Evolutionary conservation across 2,329 filamentous ascomycete species (phyloP).

Genomic region (Sporothrix curviconia): DNA sequence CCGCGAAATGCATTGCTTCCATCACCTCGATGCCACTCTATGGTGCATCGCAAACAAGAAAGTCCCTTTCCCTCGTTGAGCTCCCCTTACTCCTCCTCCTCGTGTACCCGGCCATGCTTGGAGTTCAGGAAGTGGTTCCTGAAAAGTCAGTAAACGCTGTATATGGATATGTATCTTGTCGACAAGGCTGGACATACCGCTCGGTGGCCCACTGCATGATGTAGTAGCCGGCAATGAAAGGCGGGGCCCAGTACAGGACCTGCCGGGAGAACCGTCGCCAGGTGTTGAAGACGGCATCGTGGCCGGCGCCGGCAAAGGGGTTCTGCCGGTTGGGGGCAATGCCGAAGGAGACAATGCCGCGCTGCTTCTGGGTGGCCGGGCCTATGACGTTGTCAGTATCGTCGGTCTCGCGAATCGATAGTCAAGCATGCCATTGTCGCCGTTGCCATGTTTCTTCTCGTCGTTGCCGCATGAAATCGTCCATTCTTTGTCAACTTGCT

Average conservation of each 20-base stretch:
- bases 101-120: constrained; percentile 61
- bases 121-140: constrained; percentile 80
- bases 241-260: constrained; percentile 81
- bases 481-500: too few species aligned
- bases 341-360: constrained; percentile 63
- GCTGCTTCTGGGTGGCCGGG: constrained; percentile 36
- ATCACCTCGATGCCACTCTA: not conserved
- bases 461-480: too few species aligned
- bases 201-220: constrained; percentile 86
- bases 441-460: too few species aligned
- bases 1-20: not conserved
- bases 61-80: not conserved
- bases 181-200: constrained; percentile 52
- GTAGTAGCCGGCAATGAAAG: constrained; percentile 71
- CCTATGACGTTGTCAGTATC: constrained; percentile 12
- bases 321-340: constrained; percentile 84
- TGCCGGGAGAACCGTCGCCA: constrained; percentile 81
- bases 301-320: constrained; percentile 67
- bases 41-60: not conserved
- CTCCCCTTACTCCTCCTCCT: constrained; percentile 14
- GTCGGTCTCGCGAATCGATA: not conserved
- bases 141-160: not conserved
- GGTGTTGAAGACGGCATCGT: constrained; percentile 91
- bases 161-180: not conserved
- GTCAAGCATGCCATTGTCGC: too few species aligned